These are phyloP conservation scores for Tetracentron sinense DNA, from an alignment of 164 flowering plant genomes.

Conservation along the genomic window DNA sequence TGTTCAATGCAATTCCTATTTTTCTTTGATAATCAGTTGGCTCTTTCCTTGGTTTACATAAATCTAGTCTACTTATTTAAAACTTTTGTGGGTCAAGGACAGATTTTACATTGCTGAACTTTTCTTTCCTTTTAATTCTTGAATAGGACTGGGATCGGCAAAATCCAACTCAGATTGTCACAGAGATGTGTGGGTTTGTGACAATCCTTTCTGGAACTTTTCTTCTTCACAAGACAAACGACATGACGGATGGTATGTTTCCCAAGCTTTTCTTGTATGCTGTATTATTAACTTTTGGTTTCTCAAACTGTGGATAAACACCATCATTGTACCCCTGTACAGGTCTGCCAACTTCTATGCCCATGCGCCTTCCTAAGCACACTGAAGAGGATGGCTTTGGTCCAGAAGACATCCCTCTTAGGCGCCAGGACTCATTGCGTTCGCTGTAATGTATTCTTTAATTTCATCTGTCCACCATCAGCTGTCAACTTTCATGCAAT, in stretches of 20 bases:
- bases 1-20: too few species aligned
- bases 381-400: slow-evolving; percentile 34
- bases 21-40: too few species aligned
- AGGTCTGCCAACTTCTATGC: slow-evolving; percentile 18
- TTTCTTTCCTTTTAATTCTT: too few species aligned
- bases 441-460: slow-evolving; percentile 5
- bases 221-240: slow-evolving; percentile 77
- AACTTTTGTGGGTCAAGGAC: too few species aligned
- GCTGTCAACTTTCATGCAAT: not conserved
- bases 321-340: not conserved
- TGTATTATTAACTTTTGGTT: not conserved
- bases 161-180: slow-evolving; percentile 61
- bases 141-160: slow-evolving; percentile 89
- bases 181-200: slow-evolving; percentile 73
- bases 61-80: too few species aligned
- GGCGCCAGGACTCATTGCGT: slow-evolving; percentile 31
- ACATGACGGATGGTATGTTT: slow-evolving; percentile 52
- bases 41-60: too few species aligned
- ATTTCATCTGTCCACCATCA: not conserved
- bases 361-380: slow-evolving; percentile 31
- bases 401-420: slow-evolving; percentile 41
- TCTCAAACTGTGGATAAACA: too few species aligned
- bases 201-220: slow-evolving; percentile 74
- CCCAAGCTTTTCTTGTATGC: not conserved
- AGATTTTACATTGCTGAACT: too few species aligned